Base-by-base conservation (phyloP, 768 basidiomycete genomes). In the Suillus subalutaceus region DNA sequence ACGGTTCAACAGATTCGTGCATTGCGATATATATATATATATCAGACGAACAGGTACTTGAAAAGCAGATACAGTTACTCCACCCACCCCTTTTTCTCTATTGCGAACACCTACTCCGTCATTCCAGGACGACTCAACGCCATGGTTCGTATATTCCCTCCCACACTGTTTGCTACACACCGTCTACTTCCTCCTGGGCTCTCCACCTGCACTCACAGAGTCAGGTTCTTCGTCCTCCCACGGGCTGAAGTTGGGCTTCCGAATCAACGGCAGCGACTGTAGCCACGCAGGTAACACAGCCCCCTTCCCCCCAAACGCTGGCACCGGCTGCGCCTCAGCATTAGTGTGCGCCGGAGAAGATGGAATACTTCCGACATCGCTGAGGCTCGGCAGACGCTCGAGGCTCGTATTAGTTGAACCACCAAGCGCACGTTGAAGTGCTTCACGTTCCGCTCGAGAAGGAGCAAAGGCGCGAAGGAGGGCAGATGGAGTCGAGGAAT, bases 381-480 rank as follows among this genome's bases (percentile, higher is more conserved):
- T 90, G 66, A 93, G 80, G 77, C 90, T 92, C 30, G 92, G 90
- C 64, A 93, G 82, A 43, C 89, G 86, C 77, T 93, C 92, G 37
- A 92, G 83, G 73, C 90, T 92, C 63, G 86, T 82, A 77, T 92
- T 92, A 57, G 88, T 83, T 66, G 89, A 89, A 18, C 89, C 86
- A 57, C 90, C 89, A 16, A 94, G 78, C n/a, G 86, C 91, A 62
- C 92, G 89, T 70, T 91, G 88, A 40, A 96, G 84, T 61, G 85
- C 93, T 77, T 93, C 90, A 52, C 93, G 91, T 82, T 96, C 93
- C 68, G 89, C 92, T 63, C 90, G 91, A 68, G 93, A 94, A 40
- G 93, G 93, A 43, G 92, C 93, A 76, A 96, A 96, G 20, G 93
- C 93, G 72, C 91, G 92, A 65, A 92, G 81, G 26, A 88, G 77